Conservation (phyloP, 169 alveolate species). For the Plasmodium reichenowi region DNA sequence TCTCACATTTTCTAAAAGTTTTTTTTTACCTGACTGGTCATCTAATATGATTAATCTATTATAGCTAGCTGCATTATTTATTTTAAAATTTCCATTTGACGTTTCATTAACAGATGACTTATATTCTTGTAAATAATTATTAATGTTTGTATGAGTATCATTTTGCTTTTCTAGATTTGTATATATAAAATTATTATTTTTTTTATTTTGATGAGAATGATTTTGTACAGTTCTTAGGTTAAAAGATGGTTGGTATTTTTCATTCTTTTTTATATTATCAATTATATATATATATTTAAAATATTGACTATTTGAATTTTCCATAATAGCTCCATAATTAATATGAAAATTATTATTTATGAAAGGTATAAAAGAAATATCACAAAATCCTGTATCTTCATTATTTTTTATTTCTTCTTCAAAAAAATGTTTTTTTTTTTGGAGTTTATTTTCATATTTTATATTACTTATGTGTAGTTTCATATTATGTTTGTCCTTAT, state of each 20-base stretch:
- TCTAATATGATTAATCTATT: constrained; percentile 54
- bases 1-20: constrained; percentile 30
- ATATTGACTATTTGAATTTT: constrained; percentile 13
- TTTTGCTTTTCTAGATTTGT: too few relatives aligned
- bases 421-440: constrained; percentile 2
- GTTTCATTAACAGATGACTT: too few relatives aligned
- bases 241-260: not conserved
- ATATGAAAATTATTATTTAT: constrained; percentile 37
- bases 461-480: too few relatives aligned
- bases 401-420: constrained; percentile 15
- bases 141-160: too few relatives aligned
- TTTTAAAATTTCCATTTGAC: not conserved
- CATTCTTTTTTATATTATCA: constrained; percentile 3
- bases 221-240: too few relatives aligned
- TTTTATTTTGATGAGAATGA: too few relatives aligned
- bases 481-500: not conserved
- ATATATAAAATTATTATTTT: too few relatives aligned
- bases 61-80: constrained; percentile 1
- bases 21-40: constrained; percentile 30
- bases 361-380: constrained; percentile 65
- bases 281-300: constrained; percentile 10
- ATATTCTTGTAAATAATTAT: too few relatives aligned
- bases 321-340: constrained; percentile 55
- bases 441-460: not conserved
- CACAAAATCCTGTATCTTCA: constrained; percentile 44